phyloP scores from a whole-genome alignment of 2,329 filamentous ascomycete species.

The Fusarium sp. region DNA sequence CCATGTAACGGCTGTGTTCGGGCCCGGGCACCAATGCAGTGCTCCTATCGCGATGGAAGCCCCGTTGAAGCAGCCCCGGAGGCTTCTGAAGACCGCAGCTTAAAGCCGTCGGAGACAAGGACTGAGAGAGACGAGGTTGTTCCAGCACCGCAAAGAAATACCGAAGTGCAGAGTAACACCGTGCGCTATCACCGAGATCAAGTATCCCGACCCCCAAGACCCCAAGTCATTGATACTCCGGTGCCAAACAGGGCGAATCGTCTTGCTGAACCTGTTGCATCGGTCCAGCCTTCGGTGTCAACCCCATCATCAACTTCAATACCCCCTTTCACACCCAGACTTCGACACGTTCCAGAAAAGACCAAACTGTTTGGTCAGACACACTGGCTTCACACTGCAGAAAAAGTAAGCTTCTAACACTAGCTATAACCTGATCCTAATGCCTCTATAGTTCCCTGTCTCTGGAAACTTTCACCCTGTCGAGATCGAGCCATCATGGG shows the following conservation, averaged over 20 bases:
- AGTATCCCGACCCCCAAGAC: slow-evolving; percentile 1
- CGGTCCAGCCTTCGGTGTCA: background rate
- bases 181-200: slow-evolving; percentile 31
- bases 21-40: slow-evolving; percentile 43
- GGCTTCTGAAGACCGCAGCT: background rate
- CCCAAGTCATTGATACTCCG: slow-evolving; percentile 1
- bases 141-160: background rate
- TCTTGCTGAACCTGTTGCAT: background rate
- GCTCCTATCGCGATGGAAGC: slow-evolving; percentile 45
- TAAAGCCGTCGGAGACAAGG: slow-evolving; percentile 1
- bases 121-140: slow-evolving; percentile 11
- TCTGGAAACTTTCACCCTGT: slow-evolving; percentile 45
- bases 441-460: slow-evolving; percentile 39
- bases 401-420: slow-evolving; percentile 28
- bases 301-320: slow-evolving; percentile 32
- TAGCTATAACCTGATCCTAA: slow-evolving; percentile 9
- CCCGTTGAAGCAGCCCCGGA: background rate
- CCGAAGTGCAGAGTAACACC: slow-evolving; percentile 1
- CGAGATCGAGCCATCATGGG: slow-evolving; percentile 44
- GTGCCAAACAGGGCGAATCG: slow-evolving; percentile 5
- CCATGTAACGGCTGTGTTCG: slow-evolving; percentile 45
- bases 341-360: slow-evolving; percentile 47
- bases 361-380: slow-evolving; percentile 49
- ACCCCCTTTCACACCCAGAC: slow-evolving; percentile 40
- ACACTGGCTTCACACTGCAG: slow-evolving; percentile 48